phyloP scores from a whole-genome alignment of 2,329 filamentous ascomycete genomes.

The Zalaria obscura region DNA sequence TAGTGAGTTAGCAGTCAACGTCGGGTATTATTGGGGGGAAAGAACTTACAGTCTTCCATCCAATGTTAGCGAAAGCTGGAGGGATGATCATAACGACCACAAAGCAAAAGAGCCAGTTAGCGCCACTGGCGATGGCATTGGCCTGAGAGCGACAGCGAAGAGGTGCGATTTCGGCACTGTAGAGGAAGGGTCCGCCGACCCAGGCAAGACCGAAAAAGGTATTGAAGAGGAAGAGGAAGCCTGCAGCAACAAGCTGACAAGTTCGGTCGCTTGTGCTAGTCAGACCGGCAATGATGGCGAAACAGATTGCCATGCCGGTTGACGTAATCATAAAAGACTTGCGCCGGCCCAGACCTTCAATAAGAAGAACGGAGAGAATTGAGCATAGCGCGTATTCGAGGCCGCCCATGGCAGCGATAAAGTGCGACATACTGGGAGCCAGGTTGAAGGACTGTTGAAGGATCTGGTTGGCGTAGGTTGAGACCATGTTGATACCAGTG shows the following conservation, averaged over 20 bases:
- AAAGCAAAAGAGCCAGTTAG: constrained; percentile 48
- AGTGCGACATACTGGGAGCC: constrained; percentile 22
- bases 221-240: constrained; percentile 29
- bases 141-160: constrained; percentile 16
- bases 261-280: constrained; percentile 22
- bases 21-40: too few relatives aligned
- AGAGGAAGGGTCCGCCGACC: constrained; percentile 11
- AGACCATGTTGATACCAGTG: constrained; percentile 20
- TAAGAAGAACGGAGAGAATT: constrained; percentile 24
- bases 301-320: constrained; percentile 14
- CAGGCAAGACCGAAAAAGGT: constrained; percentile 11
- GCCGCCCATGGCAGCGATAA: constrained; percentile 22
- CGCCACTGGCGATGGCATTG: constrained; percentile 28
- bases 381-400: too few relatives aligned
- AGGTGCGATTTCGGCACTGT: constrained; percentile 30
- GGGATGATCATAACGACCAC: constrained; percentile 28
- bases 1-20: too few relatives aligned
- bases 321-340: constrained; percentile 13
- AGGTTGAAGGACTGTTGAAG: constrained; percentile 30
- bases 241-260: constrained; percentile 24
- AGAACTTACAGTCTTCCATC: constrained; percentile 31
- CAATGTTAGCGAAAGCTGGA: constrained; percentile 41
- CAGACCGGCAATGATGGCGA: constrained; percentile 22
- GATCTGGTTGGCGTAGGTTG: constrained; percentile 27
- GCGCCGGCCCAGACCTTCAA: constrained; percentile 22